Evolutionary conservation across 805 yeast genomes (phyloP).

Genomic region (Isabelozyma gotoi): DNA sequence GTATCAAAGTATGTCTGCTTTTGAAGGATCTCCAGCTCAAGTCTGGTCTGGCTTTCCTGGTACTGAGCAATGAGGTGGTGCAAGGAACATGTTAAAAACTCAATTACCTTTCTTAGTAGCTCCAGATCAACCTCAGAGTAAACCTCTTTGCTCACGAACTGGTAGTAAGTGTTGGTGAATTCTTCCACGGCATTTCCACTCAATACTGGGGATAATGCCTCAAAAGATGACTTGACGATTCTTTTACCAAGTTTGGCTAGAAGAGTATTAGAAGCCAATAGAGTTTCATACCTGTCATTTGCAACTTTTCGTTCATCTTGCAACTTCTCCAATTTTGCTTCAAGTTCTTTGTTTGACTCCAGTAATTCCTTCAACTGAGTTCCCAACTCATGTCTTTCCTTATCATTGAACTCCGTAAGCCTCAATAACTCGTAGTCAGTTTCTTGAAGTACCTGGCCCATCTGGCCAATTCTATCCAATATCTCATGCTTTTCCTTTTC

Average conservation of each 20-base stretch:
- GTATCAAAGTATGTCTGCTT: conserved; percentile 1
- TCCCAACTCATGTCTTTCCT: not conserved
- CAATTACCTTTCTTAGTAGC: not conserved
- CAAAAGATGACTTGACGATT: not conserved
- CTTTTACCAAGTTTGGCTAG: not conserved
- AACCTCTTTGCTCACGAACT: not conserved
- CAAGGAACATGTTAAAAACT: not conserved
- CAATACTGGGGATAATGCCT: not conserved
- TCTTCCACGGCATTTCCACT: not conserved
- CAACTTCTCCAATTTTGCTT: not conserved
- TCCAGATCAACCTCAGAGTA: not conserved
- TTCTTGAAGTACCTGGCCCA: not conserved
- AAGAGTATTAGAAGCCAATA: not conserved
- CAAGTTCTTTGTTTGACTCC: not conserved
- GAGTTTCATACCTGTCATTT: not conserved
- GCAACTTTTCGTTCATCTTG: not conserved
- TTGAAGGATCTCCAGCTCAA: not conserved
- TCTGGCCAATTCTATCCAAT: not conserved
- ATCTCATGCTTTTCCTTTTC: not conserved
- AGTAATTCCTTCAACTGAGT: not conserved
- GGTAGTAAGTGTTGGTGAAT: not conserved
- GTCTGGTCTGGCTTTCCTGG: not conserved
- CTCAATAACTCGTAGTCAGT: not conserved
- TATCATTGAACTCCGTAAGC: not conserved
- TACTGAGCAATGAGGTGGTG: not conserved